Evolutionary conservation across 2,329 filamentous ascomycete genomes (phyloP), one percentile per base, ranked within the genome.

Genomic region (Scedosporium boydii): DNA sequence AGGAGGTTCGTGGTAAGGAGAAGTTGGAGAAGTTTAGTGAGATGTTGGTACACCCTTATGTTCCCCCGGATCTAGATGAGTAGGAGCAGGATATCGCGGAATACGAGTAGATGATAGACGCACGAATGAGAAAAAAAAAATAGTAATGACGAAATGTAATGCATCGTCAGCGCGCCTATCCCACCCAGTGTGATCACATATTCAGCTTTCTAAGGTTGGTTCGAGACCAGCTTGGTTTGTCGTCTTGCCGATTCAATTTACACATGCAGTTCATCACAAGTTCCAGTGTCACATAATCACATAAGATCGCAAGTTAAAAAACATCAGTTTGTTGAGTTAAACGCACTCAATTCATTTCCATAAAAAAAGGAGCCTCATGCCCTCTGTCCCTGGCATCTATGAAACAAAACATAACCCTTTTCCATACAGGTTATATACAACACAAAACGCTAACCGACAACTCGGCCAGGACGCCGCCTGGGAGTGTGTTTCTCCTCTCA

Each of bases 1-100:
- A 99, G 75, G 95, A 99, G 78, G 93, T 99, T 9, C 82, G 95
- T 70, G 95, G 95, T 55, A 96, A 96, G 81, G 93, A 98, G 72
- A 93, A 87, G 76, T 78, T 99, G 68, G 92, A 96, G 77, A 91
- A 85, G 76, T 98, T 95, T 74, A 92, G 89, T 72, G 86, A 92
- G 70, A 91, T 95, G 89, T 80, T 95, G 64, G 82, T 93, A 66
- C 83, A 83, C 66, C 90, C 89, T 0, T 93, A 87, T 70, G 80
- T 89, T 59, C 88, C 90, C 44, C 89, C 90, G 1, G 76, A 74
- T 44, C 55, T n/a, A 21, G 58, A 63, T 41, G 55, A 41, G 16
- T 58, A 62, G 53, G 57, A 48, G 29, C 61, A 60, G 60, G 41
- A 29, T 51, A 51, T 46, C 29, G 29, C 4, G 53, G 65, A 65